Conservation (phyloP, 768 basidiomycete species). For the Strobilomyces dryophilus region DNA sequence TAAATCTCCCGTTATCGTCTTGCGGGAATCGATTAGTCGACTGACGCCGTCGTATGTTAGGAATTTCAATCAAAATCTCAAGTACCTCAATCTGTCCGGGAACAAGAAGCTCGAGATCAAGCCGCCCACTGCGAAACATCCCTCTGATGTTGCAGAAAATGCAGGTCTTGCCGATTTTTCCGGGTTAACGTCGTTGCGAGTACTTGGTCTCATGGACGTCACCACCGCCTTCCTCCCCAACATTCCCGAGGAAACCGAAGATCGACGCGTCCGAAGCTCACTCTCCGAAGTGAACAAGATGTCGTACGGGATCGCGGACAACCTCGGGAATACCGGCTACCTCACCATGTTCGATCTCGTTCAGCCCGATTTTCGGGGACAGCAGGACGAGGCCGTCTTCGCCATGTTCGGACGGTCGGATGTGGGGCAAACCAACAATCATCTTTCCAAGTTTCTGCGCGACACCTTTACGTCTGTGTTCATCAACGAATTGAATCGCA, state of each 20-base stretch:
- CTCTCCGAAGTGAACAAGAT: constrained; percentile 84
- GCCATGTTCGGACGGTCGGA: constrained; percentile 90
- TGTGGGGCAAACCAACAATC: constrained; percentile 54
- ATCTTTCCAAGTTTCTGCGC: constrained; percentile 77
- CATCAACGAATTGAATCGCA: constrained; percentile 47
- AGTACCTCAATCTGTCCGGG: constrained; percentile 94
- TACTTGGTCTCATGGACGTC: constrained; percentile 98
- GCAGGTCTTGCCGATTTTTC: constrained; percentile 74
- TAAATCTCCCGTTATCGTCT: constrained; percentile 31
- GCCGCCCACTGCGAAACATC: constrained; percentile 38
- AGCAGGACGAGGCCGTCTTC: constrained; percentile 81
- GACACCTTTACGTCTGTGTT: constrained; percentile 74
- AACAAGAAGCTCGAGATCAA: constrained; percentile 97
- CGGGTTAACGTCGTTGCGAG: constrained; percentile 75
- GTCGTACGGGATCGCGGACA: constrained; percentile 96
- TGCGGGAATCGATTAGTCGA: not conserved
- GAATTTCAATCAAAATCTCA: constrained; percentile 94
- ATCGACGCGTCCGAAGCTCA: constrained; percentile 89
- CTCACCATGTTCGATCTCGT: constrained; percentile 92
- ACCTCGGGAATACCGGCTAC: constrained; percentile 72
- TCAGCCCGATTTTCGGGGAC: constrained; percentile 74
- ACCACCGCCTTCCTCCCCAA: constrained; percentile 57
- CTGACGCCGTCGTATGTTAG: constrained; percentile 36
- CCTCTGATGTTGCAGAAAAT: constrained; percentile 17
- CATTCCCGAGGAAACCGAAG: constrained; percentile 81